A percentile compares a stretch with the other conserved stretches of the same genome.
These are phyloP conservation scores for Acrodontium crateriforme DNA, from an alignment of 2,329 filamentous ascomycete species.

Conservation along the genomic window DNA sequence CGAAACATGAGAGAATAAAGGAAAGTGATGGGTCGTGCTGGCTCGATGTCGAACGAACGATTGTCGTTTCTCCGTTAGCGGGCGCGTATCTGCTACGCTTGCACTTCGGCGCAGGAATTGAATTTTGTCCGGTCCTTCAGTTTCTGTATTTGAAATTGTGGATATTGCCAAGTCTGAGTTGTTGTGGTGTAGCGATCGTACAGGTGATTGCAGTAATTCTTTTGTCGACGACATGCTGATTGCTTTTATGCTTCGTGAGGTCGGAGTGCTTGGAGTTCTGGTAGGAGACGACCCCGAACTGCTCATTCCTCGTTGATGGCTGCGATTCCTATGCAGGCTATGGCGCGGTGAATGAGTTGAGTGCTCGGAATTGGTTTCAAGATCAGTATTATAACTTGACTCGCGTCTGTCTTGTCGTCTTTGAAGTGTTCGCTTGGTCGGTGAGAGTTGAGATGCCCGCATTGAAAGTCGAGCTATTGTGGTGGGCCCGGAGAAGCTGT, in stretches of 20 bases:
- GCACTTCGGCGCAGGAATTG: conserved; percentile 25
- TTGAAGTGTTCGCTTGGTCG: conserved; percentile 18
- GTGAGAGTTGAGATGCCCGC: conserved; percentile 16
- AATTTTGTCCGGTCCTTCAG: conserved; percentile 24
- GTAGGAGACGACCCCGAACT: conserved; percentile 16
- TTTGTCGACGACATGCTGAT: conserved; percentile 27
- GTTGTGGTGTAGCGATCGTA: too few species aligned
- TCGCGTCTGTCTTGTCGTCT: conserved; percentile 18
- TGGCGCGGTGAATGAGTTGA: conserved; percentile 20
- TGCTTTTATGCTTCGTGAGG: conserved; percentile 24
- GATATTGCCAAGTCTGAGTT: too few species aligned
- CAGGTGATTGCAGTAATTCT: conserved; percentile 24
- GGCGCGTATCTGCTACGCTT: conserved; percentile 23
- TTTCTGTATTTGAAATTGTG: conserved; percentile 11
- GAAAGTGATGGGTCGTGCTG: conserved; percentile 21
- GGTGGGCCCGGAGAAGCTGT: conserved; percentile 30
- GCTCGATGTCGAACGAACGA: conserved; percentile 30
- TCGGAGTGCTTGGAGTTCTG: conserved; percentile 21
- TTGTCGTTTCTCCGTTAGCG: conserved; percentile 27
- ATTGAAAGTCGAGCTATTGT: conserved; percentile 25
- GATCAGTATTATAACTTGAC: conserved; percentile 11
- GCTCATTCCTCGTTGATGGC: conserved; percentile 10
- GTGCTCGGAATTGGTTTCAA: conserved; percentile 12
- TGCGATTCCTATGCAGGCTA: conserved; percentile 9
- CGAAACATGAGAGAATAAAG: conserved; percentile 26